Evolutionary conservation across 352 stramenopile genomes (phyloP).

Genomic region (Phytophthora cryptogea): DNA sequence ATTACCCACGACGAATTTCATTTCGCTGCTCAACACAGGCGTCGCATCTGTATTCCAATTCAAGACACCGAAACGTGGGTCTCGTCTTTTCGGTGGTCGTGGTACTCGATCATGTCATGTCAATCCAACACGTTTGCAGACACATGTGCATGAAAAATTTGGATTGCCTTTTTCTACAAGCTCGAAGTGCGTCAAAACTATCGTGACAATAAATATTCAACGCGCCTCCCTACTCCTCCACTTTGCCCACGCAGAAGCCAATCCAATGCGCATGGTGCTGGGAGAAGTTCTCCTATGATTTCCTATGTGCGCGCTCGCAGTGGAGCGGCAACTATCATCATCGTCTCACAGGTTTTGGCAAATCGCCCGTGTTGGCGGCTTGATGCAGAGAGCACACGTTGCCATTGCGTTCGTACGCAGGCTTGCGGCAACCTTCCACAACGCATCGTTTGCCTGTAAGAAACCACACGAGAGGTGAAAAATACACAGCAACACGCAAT

Average conservation of each 20-base stretch:
- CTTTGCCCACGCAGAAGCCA: constrained; percentile 19
- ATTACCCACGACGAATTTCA: not conserved
- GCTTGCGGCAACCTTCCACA: constrained; percentile 68
- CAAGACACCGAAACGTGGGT: constrained; percentile 1
- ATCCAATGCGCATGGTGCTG: constrained; percentile 12
- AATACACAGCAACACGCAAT: constrained; percentile 20
- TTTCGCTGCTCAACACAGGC: constrained; percentile 19
- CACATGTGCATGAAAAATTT: constrained; percentile 36
- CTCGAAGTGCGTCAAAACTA: constrained; percentile 47
- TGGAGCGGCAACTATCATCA: constrained; percentile 29
- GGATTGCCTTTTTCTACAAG: constrained; percentile 44
- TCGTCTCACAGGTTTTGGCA: constrained; percentile 23
- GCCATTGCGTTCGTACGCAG: constrained; percentile 79
- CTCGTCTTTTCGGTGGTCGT: constrained; percentile 21
- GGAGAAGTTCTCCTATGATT: constrained; percentile 20
- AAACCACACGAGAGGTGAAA: constrained; percentile 9
- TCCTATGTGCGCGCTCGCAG: constrained; percentile 22
- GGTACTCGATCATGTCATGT: not conserved
- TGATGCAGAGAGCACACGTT: constrained; percentile 66
- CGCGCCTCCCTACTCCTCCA: constrained; percentile 26
- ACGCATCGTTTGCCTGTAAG: constrained; percentile 67
- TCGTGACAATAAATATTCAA: constrained; percentile 51
- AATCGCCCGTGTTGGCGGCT: constrained; percentile 16
- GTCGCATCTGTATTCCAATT: constrained; percentile 14
- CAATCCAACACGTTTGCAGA: constrained; percentile 13